phyloP scores from a whole-genome alignment of 805 yeast genomes.

The Yarrowia keelungensis region DNA sequence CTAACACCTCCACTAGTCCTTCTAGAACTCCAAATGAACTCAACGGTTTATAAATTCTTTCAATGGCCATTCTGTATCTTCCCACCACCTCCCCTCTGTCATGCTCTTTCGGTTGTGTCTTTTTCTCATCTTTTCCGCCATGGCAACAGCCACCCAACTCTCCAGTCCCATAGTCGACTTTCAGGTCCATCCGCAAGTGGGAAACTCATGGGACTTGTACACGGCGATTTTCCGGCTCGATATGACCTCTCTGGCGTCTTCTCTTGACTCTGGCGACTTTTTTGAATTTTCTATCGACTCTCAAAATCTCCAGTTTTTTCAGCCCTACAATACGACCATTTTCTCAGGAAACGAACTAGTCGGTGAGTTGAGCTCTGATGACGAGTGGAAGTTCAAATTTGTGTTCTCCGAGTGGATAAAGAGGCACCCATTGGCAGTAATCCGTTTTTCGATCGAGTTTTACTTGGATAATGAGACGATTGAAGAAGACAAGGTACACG shows the following conservation, averaged over 20 bases:
- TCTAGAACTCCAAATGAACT: no score
- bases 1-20: no score
- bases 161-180: slow-evolving; percentile 1
- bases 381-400: neutral
- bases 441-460: neutral
- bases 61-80: no score
- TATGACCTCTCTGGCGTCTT: neutral
- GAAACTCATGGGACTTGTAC: neutral
- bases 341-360: neutral
- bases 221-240: neutral
- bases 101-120: neutral
- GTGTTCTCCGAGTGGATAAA: neutral
- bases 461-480: neutral
- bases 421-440: neutral
- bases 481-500: neutral
- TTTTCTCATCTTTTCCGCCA: neutral
- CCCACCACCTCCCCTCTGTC: neutral
- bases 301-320: neutral
- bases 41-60: no score
- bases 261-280: neutral
- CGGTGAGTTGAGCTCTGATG: neutral
- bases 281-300: neutral
- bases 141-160: neutral
- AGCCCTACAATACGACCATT: neutral
- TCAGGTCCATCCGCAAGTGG: neutral